A percentile compares a stretch with the other conserved stretches of the same genome.
Evolutionary conservation across 169 alveolate species (phyloP).

Genomic region (Blepharisma undulans): DNA sequence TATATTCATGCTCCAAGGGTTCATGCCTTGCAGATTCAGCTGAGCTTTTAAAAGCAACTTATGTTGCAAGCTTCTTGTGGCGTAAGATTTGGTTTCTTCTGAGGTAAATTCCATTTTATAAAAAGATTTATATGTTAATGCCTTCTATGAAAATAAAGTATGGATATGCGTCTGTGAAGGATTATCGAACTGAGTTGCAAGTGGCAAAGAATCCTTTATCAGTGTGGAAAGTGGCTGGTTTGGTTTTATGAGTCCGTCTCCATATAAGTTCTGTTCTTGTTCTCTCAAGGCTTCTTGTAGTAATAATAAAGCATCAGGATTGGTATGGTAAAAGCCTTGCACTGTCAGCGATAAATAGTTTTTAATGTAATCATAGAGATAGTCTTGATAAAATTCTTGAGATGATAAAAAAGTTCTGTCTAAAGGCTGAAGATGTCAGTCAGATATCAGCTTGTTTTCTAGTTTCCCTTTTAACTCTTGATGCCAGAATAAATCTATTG

Average conservation of each 20-base stretch:
- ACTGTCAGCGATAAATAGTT: not conserved
- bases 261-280: conserved; percentile 11
- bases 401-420: conserved; percentile 6
- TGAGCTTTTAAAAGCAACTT: not conserved
- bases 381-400: conserved; percentile 18
- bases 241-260: conserved; percentile 17
- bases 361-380: conserved; percentile 19
- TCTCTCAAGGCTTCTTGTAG: conserved; percentile 37
- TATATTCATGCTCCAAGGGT: not conserved
- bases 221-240: not conserved
- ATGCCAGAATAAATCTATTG: not conserved
- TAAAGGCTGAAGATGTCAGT: conserved; percentile 30
- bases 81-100: not conserved
- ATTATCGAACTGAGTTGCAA: not conserved
- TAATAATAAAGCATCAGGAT: conserved; percentile 14
- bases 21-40: not conserved
- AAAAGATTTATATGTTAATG: not conserved
- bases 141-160: not conserved
- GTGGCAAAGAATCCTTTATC: not conserved
- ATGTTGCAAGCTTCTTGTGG: not conserved
- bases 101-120: not conserved
- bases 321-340: conserved; percentile 14
- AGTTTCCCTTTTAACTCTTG: not conserved
- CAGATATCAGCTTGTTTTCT: not conserved
- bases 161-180: not conserved